These are phyloP conservation scores for Xerocomellus amylosporus DNA, from an alignment of 768 basidiomycete species.

Conservation along the genomic window DNA sequence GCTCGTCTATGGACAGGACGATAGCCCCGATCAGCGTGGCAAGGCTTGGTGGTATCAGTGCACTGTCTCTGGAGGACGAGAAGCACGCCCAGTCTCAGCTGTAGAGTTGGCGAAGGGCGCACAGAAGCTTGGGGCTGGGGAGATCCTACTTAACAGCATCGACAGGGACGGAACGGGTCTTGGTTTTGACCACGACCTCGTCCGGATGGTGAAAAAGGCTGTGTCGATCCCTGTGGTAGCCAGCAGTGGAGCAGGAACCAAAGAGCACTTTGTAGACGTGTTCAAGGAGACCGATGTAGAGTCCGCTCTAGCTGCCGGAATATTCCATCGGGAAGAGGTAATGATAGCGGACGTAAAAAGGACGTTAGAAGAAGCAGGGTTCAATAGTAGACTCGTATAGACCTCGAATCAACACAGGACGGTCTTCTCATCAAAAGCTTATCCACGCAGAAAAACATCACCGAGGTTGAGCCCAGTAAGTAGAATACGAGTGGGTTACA, in stretches of 20 bases:
- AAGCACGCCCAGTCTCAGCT: constrained; percentile 77
- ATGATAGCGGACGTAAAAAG: constrained; percentile 78
- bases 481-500: constrained; percentile 26
- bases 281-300: constrained; percentile 79
- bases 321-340: constrained; percentile 92
- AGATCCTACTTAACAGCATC: constrained; percentile 93
- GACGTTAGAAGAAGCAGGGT: constrained; percentile 42
- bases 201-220: constrained; percentile 67
- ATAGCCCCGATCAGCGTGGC: constrained; percentile 53
- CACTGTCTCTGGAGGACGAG: constrained; percentile 92
- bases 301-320: constrained; percentile 93
- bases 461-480: neutral
- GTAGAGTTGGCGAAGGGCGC: constrained; percentile 89
- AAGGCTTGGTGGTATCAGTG: constrained; percentile 99
- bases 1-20: constrained; percentile 46
- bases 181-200: constrained; percentile 86
- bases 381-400: constrained; percentile 45
- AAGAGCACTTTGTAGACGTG: constrained; percentile 83
- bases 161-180: constrained; percentile 92
- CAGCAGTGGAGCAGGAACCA: constrained; percentile 86
- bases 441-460: too few species aligned
- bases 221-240: constrained; percentile 93
- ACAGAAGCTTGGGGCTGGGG: constrained; percentile 90
- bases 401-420: neutral
- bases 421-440: neutral